These are phyloP conservation scores for Cerioporus squamosus DNA, from an alignment of 1,284 basidiomycete species.

Conservation along the genomic window DNA sequence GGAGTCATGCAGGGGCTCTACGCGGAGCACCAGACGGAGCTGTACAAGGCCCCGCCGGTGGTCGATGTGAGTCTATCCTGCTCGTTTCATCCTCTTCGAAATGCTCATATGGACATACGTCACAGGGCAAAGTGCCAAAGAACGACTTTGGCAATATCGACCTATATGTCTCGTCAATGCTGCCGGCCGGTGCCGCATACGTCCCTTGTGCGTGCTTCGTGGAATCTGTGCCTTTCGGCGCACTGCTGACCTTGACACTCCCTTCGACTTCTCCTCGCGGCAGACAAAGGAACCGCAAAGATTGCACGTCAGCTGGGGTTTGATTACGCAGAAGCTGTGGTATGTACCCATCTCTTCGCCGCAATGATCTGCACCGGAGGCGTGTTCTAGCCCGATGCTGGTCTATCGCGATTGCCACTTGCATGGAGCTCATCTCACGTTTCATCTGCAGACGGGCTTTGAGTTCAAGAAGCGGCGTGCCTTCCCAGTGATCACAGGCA, in stretches of 20 bases:
- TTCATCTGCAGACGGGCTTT: slow-evolving; percentile 74
- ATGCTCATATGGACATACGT: neutral
- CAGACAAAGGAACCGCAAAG: slow-evolving; percentile 89
- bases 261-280: neutral
- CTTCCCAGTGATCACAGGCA: slow-evolving; percentile 83
- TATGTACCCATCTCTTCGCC: slow-evolving; percentile 42
- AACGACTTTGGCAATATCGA: slow-evolving; percentile 99
- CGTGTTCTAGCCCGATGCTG: neutral
- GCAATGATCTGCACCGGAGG: neutral
- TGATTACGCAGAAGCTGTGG: slow-evolving; percentile 93
- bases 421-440: slow-evolving; percentile 6
- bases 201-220: slow-evolving; percentile 74
- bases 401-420: too few relatives aligned
- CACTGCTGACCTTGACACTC: neutral
- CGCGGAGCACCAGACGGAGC: slow-evolving; percentile 84
- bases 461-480: slow-evolving; percentile 94
- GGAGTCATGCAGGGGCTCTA: slow-evolving; percentile 89
- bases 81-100: neutral
- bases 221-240: neutral
- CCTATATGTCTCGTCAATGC: slow-evolving; percentile 93
- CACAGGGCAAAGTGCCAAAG: slow-evolving; percentile 88
- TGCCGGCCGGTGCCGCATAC: slow-evolving; percentile 87
- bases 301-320: slow-evolving; percentile 88
- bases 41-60: slow-evolving; percentile 81
- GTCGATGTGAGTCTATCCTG: slow-evolving; percentile 62